Evolutionary conservation across 2,329 filamentous ascomycete species (phyloP), one percentile per base, ranked within the genome.

Genomic region (Bipolaris gigantea): DNA sequence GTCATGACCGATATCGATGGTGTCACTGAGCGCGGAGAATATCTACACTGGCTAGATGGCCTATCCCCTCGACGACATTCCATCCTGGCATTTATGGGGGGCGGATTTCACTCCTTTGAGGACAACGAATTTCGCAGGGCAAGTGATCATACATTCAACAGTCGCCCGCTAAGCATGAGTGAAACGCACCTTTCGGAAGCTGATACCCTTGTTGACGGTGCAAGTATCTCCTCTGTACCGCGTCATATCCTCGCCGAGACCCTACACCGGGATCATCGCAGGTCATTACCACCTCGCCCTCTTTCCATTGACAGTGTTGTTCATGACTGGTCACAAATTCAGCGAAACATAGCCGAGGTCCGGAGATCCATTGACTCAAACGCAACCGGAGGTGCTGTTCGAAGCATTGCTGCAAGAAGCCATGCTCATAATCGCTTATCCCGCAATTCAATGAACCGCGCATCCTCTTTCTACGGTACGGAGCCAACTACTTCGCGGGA

Each of bases 331-430:
- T 30, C 50, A 44, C 56, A 59, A 44, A 34, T 50, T 16, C 18
- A 23, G 21, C 48, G 41, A 32, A 50, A 40, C 33, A 30, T 50
- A 30, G 34, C 34, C 16, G 57, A 59, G 19, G 47, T 36, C 18
- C 57, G 57, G n/a, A 21, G 41, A 15, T 60, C 57, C 9, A 46
- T 52, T 10, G 57, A 60, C 21, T 52, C 55, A 4, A 48, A 50
- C 10, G 39, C 40, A 2, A 51, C 42, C 13, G 53, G 38, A n/a
- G 45, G 36, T 19, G 49, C 41, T 39, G 50, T 52, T 16, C 38
- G 57, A 27, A 57, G 41, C 25, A 49, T 53, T 10, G 30, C 40
- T 7, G 19, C 47, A 5, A 46, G 56, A 25, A 42, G 39, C 15
- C 54, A 36, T 35, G 44, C 47, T 30, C 11, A 13, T 2, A 53